Percentiles rank a stretch among this genome's conserved stretches.
Conservation (phyloP, 352 stramenopile genomes). For the Phytophthora niederhauseri region DNA sequence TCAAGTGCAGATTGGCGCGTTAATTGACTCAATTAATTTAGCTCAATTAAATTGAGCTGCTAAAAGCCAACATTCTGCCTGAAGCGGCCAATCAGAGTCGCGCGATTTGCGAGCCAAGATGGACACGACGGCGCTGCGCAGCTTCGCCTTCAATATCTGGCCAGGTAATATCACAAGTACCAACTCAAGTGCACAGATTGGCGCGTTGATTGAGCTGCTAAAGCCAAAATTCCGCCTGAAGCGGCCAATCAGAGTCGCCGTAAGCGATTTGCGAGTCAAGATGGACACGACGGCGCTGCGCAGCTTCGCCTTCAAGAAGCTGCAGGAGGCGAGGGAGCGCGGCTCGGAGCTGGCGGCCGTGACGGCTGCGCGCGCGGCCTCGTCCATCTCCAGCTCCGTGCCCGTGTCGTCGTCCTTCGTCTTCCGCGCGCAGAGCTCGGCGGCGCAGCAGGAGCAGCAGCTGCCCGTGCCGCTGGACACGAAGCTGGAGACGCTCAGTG, state of each 20-base stretch:
- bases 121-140: too few species aligned
- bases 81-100: too few species aligned
- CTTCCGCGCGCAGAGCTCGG: constrained; percentile 43
- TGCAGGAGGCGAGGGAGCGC: constrained; percentile 68
- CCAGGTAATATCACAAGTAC: too few species aligned
- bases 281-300: constrained; percentile 76
- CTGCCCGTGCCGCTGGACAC: constrained; percentile 20
- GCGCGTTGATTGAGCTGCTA: neutral
- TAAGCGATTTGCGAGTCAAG: constrained; percentile 4
- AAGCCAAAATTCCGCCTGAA: neutral
- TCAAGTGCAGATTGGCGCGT: too few species aligned
- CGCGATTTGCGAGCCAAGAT: too few species aligned
- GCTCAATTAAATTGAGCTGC: too few species aligned
- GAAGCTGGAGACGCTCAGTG: constrained; percentile 34
- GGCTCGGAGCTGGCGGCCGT: constrained; percentile 63
- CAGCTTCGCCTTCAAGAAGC: constrained; percentile 79
- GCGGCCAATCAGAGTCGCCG: constrained; percentile 16
- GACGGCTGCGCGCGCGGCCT: constrained; percentile 50
- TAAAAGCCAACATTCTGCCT: too few species aligned
- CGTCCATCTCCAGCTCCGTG: constrained; percentile 60
- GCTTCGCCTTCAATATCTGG: too few species aligned
- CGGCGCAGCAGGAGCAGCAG: constrained; percentile 15
- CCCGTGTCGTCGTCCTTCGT: constrained; percentile 43
- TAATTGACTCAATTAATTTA: too few species aligned
- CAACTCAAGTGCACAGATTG: too few species aligned